Base-by-base conservation (phyloP, 352 stramenopile species). In the Sclerospora graminicola region DNA sequence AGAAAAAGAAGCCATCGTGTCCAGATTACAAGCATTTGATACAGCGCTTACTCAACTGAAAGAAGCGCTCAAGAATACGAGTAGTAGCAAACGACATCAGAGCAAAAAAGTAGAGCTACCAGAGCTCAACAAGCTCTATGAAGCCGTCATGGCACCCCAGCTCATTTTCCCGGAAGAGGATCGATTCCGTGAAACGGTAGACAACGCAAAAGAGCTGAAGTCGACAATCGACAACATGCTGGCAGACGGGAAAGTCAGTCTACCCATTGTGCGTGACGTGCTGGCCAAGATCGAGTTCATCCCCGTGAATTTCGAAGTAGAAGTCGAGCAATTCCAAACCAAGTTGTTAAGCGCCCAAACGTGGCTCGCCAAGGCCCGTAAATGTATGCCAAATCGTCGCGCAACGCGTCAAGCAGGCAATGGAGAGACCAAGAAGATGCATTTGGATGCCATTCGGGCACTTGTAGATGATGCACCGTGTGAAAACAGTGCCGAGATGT, bases 341-440 rank as follows among this genome's bases (percentile, higher is more conserved):
- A 94, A 91, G 45, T 91, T 94, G 75, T 57, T 88, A 2, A 85
- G 54, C 38, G 82, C 82, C 0, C 82, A 94, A 47, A 83, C 61
- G 28, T 94, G 82, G 82, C 52, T 94, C 5, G 78, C 81, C 18
- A 90, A 89, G 28, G 82, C 80, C 11, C 77, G 82, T 21, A 94
- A 90, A 52, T 90, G 71, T 42, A 91, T 94, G 41, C 79, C 82
- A 0, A 89, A 89, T 45, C 74, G 73, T 9, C 79, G 75, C 20
- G 53, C 60, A 30, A 78, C 73, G 16, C 78, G 74, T 9, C 66
- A 71, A 39, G 66, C 57, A 19, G 69, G 65, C 19, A 64, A 66
- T 6, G 38, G 47, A 4, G 69, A 82, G 28, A 63, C 66, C 5
- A 84, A 86, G 54, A 91, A 91, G 49, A 84, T 91, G 69, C 75